These are phyloP conservation scores for Fraxinus sp. DNA, from an alignment of 305 asterid genomes.

Conservation along the genomic window DNA sequence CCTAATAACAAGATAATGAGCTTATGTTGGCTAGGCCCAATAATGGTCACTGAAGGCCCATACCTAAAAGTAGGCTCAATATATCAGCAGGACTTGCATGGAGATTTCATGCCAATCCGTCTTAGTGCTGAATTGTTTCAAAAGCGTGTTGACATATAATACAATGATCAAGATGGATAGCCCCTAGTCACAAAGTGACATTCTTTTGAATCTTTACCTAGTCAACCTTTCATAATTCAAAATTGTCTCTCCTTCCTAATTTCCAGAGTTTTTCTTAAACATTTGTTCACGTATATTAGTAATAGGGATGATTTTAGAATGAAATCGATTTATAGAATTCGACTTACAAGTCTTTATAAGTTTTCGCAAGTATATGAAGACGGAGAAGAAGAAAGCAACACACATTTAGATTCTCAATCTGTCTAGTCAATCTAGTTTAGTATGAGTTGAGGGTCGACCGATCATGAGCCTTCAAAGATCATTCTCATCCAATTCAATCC, in stretches of 20 bases:
- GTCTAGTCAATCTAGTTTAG: neutral
- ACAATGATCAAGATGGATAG: neutral
- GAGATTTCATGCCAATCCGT: neutral
- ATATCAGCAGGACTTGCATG: neutral
- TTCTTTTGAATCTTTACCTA: no score
- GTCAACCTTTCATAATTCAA: no score
- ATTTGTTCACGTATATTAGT: neutral
- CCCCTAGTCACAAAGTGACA: no score
- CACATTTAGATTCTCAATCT: neutral
- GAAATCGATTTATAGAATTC: neutral
- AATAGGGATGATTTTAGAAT: neutral
- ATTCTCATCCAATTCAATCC: constrained; percentile 28
- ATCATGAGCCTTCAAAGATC: neutral
- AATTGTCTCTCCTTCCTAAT: neutral
- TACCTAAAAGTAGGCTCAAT: neutral
- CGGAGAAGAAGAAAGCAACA: neutral
- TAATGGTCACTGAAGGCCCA: neutral
- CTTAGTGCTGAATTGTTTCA: neutral
- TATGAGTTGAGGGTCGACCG: neutral
- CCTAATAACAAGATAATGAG: neutral
- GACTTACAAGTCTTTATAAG: neutral
- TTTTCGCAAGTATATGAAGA: neutral
- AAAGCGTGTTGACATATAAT: neutral
- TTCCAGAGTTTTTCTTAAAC: neutral
- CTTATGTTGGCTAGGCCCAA: neutral